These are phyloP conservation scores for Diaporthe eres DNA, from an alignment of 2,329 filamentous ascomycete species.

Conservation along the genomic window DNA sequence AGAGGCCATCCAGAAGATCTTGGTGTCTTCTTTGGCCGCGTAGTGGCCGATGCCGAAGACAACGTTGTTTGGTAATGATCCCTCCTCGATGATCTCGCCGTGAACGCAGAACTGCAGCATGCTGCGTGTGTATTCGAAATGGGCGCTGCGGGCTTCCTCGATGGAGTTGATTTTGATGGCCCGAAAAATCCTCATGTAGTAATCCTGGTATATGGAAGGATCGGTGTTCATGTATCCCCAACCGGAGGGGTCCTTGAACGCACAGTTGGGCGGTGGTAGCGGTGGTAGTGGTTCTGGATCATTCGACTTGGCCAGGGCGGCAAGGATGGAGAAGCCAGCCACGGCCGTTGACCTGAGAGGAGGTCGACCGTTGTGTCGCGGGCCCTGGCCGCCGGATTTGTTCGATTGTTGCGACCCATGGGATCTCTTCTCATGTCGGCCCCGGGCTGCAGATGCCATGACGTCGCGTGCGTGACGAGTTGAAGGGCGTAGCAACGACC, in stretches of 20 bases:
- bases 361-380: neutral
- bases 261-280: neutral
- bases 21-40: neutral
- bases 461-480: neutral
- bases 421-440: neutral
- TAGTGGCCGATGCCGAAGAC: neutral
- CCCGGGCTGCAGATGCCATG: neutral
- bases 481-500: neutral
- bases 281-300: too few relatives aligned
- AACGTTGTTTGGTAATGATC: neutral
- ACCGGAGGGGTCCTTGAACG: neutral
- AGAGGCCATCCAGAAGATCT: conserved; percentile 1
- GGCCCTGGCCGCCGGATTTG: neutral
- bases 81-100: neutral
- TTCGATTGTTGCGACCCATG: neutral
- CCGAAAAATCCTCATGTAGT: neutral
- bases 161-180: neutral
- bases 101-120: neutral
- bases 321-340: neutral
- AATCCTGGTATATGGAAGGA: neutral
- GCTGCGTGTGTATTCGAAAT: neutral
- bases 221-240: neutral
- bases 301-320: neutral
- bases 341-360: neutral
- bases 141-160: neutral